These are phyloP conservation scores for Isatis lusitanica DNA, from an alignment of 441 rosid genomes.

Conservation along the genomic window DNA sequence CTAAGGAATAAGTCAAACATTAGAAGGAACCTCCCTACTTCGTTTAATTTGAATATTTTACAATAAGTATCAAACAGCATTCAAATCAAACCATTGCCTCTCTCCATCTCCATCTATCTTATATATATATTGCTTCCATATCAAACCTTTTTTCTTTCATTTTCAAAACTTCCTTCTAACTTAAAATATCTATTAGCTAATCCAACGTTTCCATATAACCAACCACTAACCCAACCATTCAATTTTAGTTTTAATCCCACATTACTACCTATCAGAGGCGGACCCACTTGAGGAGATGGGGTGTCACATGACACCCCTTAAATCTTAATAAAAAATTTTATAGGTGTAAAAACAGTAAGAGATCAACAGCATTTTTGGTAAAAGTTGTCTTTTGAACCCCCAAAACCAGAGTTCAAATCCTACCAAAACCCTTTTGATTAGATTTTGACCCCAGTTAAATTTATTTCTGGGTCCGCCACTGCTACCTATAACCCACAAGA, in stretches of 20 bases:
- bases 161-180: not conserved
- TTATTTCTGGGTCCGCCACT: no score
- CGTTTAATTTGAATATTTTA: constrained; percentile 4
- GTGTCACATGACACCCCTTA: no score
- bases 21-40: constrained; percentile 12
- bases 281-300: no score
- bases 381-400: no score
- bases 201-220: not conserved
- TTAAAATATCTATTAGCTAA: not conserved
- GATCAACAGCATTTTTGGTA: no score
- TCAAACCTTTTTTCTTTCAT: not conserved
- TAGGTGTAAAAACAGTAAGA: no score
- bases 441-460: no score
- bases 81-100: constrained; percentile 1
- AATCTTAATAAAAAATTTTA: no score
- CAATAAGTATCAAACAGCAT: not conserved
- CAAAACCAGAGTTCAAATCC: no score
- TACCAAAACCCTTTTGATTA: no score
- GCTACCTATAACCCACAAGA: not conserved
- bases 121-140: constrained; percentile 11
- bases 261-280: no score
- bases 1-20: constrained; percentile 6
- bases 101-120: constrained; percentile 1
- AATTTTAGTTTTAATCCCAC: not conserved
- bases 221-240: constrained; percentile 2